Percentiles rank a stretch among this genome's conserved stretches.
phyloP scores from a whole-genome alignment of 345 rosid genomes.

The Passiflora organensis region DNA sequence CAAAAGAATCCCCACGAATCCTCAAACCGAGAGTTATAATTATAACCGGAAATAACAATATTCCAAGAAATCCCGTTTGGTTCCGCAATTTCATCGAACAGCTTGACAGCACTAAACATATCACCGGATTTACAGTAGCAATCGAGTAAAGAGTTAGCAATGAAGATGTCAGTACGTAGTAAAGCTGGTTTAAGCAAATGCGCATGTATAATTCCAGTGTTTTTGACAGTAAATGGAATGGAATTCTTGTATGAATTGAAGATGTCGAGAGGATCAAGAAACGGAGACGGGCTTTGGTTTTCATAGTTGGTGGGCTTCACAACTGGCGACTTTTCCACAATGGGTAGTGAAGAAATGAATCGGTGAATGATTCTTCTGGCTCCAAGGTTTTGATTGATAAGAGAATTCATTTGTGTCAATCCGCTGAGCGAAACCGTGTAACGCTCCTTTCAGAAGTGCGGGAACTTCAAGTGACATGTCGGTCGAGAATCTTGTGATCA shows the following conservation, averaged over 20 bases:
- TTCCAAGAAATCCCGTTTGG: conserved; percentile 61
- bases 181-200: conserved; percentile 35
- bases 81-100: conserved; percentile 59
- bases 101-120: conserved; percentile 40
- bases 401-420: conserved; percentile 41
- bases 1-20: conserved; percentile 41
- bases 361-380: conserved; percentile 10
- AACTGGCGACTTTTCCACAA: conserved; percentile 13
- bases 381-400: conserved; percentile 22
- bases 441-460: too few relatives aligned
- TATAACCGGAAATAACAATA: conserved; percentile 51
- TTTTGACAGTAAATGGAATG: conserved; percentile 21
- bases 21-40: conserved; percentile 25
- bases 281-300: conserved; percentile 5
- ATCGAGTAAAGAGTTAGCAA: conserved; percentile 41
- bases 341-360: conserved; percentile 30
- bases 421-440: too few relatives aligned
- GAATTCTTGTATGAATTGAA: conserved; percentile 35
- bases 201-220: conserved; percentile 40
- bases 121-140: conserved; percentile 47
- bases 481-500: too few relatives aligned
- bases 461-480: too few relatives aligned
- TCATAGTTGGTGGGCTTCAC: conserved; percentile 10
- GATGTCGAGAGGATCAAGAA: conserved; percentile 31
- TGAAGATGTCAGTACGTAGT: conserved; percentile 28